Base-by-base conservation (phyloP, 139 green algal genomes). In the Astrephomene gubernaculifera region DNA sequence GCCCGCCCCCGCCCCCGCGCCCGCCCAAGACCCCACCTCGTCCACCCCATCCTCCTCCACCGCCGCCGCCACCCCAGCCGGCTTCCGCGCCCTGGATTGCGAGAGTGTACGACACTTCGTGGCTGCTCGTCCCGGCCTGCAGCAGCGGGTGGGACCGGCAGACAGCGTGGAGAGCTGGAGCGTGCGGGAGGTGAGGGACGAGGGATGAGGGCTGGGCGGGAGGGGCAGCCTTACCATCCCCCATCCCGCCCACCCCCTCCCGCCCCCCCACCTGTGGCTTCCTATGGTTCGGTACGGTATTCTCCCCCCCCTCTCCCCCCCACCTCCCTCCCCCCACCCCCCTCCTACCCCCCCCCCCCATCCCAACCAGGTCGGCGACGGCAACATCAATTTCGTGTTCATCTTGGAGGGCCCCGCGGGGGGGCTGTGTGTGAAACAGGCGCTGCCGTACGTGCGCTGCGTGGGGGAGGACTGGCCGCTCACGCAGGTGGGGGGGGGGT, bases 371-470 rank as follows among this genome's bases (percentile, higher is more conserved):
- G 93, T 99, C 3, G 96, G 96, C 1, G 97, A 99, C 85, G 97
- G 97, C 76, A 99, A 99, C 93, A 97, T 99, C 88, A 99, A 99
- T 90, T 99, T 97, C 87, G 96, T 99, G 54, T 99, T 96, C 90
- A 96, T 99, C 36, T 79, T 99, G 41, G 89, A 95, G 63, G 97
- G 96, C 12, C 94, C 95, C 0, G 36, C 45, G 6, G 94, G 96
- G 43, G 82, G 75, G 7, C 52, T 98, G 78, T 93, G 92, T 78
- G 60, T 99, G 78, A 99, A 99, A 91, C 96, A 99, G 90, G 94
- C 91, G 24, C 90, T 97, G 84, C 97, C 97, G 3, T 99, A 95
- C 79, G 93, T 99, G 54, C 93, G 97, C 70, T 95, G 93, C 83
- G 94, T 98, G 38, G 97, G 96, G 2, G 94, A 98, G 85, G 92